phyloP scores from a whole-genome alignment of 225 moss, liverwort and hornwort genomes.

The Neckera pumila region DNA sequence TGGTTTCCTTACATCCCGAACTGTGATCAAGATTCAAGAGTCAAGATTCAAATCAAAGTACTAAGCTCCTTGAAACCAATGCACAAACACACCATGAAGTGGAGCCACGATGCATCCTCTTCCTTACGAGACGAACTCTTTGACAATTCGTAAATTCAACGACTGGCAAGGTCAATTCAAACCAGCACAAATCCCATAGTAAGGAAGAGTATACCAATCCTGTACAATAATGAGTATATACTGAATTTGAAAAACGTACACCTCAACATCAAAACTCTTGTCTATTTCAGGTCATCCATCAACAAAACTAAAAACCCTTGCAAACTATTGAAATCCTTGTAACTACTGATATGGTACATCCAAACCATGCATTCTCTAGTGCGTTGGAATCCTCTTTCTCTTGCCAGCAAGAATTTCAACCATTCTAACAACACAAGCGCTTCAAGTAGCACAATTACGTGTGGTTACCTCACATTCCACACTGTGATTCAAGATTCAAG shows the following conservation, averaged over 20 bases:
- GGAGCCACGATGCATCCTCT: background rate
- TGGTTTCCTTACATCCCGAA: background rate
- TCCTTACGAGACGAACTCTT: background rate
- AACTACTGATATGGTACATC: background rate
- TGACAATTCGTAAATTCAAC: background rate
- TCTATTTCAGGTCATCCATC: background rate
- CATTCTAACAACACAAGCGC: background rate
- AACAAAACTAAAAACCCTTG: background rate
- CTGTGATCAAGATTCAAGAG: no score
- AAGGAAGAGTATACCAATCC: background rate
- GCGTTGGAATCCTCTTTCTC: background rate
- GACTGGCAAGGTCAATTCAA: slow-evolving; percentile 3
- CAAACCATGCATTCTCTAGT: background rate
- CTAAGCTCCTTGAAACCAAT: background rate
- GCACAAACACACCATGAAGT: background rate
- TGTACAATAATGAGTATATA: background rate
- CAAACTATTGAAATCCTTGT: background rate
- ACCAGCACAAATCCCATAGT: background rate
- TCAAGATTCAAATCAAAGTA: background rate
- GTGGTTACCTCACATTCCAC: background rate
- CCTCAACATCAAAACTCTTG: no score
- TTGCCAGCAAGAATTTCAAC: background rate
- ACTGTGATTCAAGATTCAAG: background rate
- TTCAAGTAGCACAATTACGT: background rate
- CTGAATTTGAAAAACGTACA: background rate